A percentile compares a stretch with the other conserved stretches of the same genome.
phyloP scores from a whole-genome alignment of 495 filamentous ascomycete species.

The Margaritispora aquatica region DNA sequence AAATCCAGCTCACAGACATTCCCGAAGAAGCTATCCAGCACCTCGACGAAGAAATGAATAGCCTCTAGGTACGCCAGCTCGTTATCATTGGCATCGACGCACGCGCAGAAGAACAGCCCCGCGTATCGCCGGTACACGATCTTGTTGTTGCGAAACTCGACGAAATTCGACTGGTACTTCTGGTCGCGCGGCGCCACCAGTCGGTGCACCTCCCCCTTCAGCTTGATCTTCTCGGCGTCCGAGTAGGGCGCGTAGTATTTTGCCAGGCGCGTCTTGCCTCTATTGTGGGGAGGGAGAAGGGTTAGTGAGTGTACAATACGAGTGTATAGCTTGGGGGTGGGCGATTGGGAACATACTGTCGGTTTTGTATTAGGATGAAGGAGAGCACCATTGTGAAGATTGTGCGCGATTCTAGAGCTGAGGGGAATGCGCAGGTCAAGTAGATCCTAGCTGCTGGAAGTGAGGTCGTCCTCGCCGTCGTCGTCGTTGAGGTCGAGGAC shows the following conservation, averaged over 20 bases:
- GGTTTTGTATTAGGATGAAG: constrained; percentile 95
- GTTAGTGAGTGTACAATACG: constrained; percentile 14
- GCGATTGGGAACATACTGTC: constrained; percentile 58
- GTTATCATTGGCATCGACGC: constrained; percentile 98
- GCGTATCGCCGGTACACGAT: constrained; percentile 96
- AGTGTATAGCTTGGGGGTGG: background rate
- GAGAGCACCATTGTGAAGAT: constrained; percentile 79
- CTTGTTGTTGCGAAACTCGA: constrained; percentile 89
- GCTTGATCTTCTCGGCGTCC: constrained; percentile 93
- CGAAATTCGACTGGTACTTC: constrained; percentile 99
- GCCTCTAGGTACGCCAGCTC: constrained; percentile 96
- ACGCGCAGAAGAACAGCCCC: constrained; percentile 96
- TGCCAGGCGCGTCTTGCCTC: constrained; percentile 95
- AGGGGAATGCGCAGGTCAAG: background rate
- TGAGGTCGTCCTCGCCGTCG: background rate
- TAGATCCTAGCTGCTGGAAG: background rate
- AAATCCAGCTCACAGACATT: constrained; percentile 98
- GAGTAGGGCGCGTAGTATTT: constrained; percentile 99
- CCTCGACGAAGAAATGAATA: constrained; percentile 99
- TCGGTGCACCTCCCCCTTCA: constrained; percentile 96
- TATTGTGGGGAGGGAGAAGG: constrained; percentile 26
- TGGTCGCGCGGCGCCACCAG: constrained; percentile 96
- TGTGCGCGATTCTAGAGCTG: no score
- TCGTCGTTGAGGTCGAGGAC: background rate
- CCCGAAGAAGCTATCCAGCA: constrained; percentile 95